Evolutionary conservation across 257 asterid species (phyloP).

Genomic region (Petrea volubilis): DNA sequence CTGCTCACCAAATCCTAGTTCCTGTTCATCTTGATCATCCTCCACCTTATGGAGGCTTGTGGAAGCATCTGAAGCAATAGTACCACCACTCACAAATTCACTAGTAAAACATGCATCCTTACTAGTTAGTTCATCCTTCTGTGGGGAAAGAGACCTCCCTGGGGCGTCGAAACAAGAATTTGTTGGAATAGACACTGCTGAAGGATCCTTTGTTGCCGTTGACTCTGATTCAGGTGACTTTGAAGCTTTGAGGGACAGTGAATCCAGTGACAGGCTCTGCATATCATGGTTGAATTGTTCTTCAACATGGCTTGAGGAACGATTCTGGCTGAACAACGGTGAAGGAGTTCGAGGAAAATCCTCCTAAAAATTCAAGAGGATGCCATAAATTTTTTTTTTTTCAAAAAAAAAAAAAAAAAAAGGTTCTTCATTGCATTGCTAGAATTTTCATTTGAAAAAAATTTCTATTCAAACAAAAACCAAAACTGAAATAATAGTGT

Average conservation of each 20-base stretch:
- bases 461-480: neutral
- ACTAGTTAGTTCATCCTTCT: conserved; percentile 36
- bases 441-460: neutral
- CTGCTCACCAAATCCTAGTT: conserved; percentile 37
- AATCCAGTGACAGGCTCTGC: conserved; percentile 51
- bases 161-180: conserved; percentile 25
- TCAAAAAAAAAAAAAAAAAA: no score
- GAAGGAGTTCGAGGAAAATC: conserved; percentile 84
- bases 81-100: conserved; percentile 37
- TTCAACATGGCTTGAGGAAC: conserved; percentile 51
- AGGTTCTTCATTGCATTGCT: neutral
- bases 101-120: conserved; percentile 35
- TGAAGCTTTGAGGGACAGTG: conserved; percentile 45
- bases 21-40: conserved; percentile 39
- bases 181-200: conserved; percentile 28
- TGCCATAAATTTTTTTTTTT: conserved; percentile 21
- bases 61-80: conserved; percentile 35
- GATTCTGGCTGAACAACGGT: conserved; percentile 63
- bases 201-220: conserved; percentile 33
- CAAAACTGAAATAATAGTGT: neutral
- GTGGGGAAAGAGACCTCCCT: conserved; percentile 35
- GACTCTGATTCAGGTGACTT: conserved; percentile 42
- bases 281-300: conserved; percentile 51
- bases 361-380: conserved; percentile 45
- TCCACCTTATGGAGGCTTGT: conserved; percentile 29